These are phyloP conservation scores for Colletotrichum musicola DNA, from an alignment of 2,329 filamentous ascomycete genomes.

Conservation along the genomic window DNA sequence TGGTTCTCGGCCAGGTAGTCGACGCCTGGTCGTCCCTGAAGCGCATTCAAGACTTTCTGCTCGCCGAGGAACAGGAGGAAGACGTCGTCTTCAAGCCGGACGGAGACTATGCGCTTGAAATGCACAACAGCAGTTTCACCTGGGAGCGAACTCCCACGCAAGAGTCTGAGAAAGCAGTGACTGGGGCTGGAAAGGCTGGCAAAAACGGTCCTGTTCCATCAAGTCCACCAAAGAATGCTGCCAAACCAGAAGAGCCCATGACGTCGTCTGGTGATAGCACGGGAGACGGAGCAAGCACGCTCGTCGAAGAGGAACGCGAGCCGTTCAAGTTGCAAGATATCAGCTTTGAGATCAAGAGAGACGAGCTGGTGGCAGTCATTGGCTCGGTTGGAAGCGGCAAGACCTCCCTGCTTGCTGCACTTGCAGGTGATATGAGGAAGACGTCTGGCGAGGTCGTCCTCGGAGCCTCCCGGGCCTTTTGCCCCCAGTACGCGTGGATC, in stretches of 20 bases:
- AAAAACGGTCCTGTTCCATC: slow-evolving; percentile 52
- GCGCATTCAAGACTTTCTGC: slow-evolving; percentile 88
- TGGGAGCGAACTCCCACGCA: slow-evolving; percentile 81
- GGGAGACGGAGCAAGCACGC: slow-evolving; percentile 65
- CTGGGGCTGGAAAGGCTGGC: slow-evolving; percentile 59
- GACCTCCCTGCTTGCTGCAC: slow-evolving; percentile 85
- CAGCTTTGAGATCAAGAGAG: slow-evolving; percentile 75
- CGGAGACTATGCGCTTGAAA: slow-evolving; percentile 76
- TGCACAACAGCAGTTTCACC: slow-evolving; percentile 82
- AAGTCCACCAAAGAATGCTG: slow-evolving; percentile 44
- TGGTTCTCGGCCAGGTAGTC: slow-evolving; percentile 89
- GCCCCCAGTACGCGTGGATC: slow-evolving; percentile 98
- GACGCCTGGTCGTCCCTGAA: slow-evolving; percentile 89
- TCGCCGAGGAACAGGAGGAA: slow-evolving; percentile 87
- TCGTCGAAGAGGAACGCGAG: slow-evolving; percentile 70
- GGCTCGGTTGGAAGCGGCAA: slow-evolving; percentile 92
- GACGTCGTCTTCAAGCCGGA: slow-evolving; percentile 69
- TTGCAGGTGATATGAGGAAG: slow-evolving; percentile 94
- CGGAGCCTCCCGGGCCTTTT: slow-evolving; percentile 87
- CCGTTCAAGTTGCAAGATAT: slow-evolving; percentile 81
- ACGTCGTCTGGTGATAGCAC: slow-evolving; percentile 58
- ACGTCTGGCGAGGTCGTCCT: slow-evolving; percentile 80
- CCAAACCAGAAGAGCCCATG: slow-evolving; percentile 50
- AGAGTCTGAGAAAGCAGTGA: slow-evolving; percentile 59
- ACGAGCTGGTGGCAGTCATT: slow-evolving; percentile 88